Base-by-base conservation (phyloP, 148 eudicot genomes). In the Gaultheria prostrata region DNA sequence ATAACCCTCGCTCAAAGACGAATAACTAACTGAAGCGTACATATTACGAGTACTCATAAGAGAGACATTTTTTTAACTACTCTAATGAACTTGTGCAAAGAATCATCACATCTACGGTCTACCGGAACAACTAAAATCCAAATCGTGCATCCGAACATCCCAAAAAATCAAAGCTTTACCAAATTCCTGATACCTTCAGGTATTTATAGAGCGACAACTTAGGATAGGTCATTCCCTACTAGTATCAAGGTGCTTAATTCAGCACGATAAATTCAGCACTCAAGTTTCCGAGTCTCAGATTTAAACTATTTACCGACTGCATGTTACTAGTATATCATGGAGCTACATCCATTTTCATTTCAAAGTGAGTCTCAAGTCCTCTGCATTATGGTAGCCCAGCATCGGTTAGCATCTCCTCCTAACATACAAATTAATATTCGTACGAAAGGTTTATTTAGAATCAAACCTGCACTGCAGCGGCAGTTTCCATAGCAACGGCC, bases 401-500 rank as follows among this genome's bases (percentile, higher is more conserved):
- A 63, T 80, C 15, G 82, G 24, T 18, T 63, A 43, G 51, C 17
- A 59, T 43, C 50, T 79, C 12, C 13, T 80, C 12, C 13, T 80
- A 10, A 18, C 33, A 7, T 49, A 48, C 30, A 30, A 67, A 48
- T 32, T 49, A 46, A 14, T 51, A 51, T 28, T 56, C 48, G 18
- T 1, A 54, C 3, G 46, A 56, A n/a, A 80, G 30, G n/a, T 4
- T 63, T 80, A 57, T 49, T 43, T 48, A 77, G 35, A 82, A 71
- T 15, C 77, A 79, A 78, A 96, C 99, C 98, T 97, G 99, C 83
- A 97, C 95, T 33, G 98, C 99, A 77, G 98, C 95, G 59, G 96
- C 99, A 81, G 99, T 97, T 91, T 97, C 99, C 91, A 92, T 85
- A 76, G 97, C 98, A 89, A 95, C 84, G 63, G 93, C 87, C 84